Evolutionary conservation across 164 flowering plant genomes (phyloP).

Genomic region (Aristolochia contorta): DNA sequence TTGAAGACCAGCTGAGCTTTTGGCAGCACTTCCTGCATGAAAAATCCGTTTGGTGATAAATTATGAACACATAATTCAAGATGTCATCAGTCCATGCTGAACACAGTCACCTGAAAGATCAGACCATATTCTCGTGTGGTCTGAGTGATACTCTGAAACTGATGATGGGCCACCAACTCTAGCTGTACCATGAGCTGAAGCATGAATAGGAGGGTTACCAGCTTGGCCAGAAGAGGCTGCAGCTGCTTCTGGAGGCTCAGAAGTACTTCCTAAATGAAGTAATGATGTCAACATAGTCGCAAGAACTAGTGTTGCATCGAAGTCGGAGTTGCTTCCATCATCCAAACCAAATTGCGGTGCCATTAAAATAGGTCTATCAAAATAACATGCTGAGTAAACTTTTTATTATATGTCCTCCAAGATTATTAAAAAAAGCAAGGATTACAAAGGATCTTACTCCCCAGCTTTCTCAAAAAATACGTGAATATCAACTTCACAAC

Average conservation of each 20-base stretch:
- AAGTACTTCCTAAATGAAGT: conserved; percentile 41
- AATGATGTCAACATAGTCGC: conserved; percentile 91
- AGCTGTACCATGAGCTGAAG: conserved; percentile 21
- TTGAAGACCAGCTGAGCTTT: conserved; percentile 44
- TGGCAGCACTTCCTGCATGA: conserved; percentile 66
- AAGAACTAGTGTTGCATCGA: conserved; percentile 81
- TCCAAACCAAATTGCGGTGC: conserved; percentile 86
- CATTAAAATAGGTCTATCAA: conserved; percentile 82
- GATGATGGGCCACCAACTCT: conserved; percentile 16
- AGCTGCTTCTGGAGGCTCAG: conserved; percentile 32
- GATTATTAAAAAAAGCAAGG: background rate
- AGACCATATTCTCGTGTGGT: conserved; percentile 94
- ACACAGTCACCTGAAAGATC: conserved; percentile 70
- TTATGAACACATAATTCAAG: background rate
- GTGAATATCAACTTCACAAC: conserved; percentile 91
- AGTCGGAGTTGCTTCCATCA: conserved; percentile 62
- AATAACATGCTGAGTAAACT: background rate
- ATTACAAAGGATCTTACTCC: conserved; percentile 54
- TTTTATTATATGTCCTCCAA: background rate
- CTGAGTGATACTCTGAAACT: conserved; percentile 57
- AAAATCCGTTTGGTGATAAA: background rate
- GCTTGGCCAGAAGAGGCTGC: conserved; percentile 20
- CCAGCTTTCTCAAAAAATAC: conserved; percentile 89
- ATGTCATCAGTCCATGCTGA: background rate
- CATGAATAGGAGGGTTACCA: conserved; percentile 16